These are phyloP conservation scores for Volvox reticuliferus DNA, from an alignment of 139 green algal genomes.

Conservation along the genomic window DNA sequence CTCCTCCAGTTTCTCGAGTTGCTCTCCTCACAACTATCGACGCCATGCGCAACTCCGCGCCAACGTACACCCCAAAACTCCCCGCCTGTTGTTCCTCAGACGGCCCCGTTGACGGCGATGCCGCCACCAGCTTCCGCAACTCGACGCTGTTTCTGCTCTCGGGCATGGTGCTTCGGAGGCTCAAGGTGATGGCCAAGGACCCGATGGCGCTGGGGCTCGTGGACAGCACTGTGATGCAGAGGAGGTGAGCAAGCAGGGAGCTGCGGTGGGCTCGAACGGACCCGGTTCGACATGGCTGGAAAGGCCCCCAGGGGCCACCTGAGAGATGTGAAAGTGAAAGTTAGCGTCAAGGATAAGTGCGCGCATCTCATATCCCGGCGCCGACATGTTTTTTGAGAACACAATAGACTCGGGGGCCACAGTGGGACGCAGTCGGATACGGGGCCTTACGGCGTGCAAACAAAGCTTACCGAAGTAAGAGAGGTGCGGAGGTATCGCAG, in stretches of 20 bases:
- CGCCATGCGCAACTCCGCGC: neutral
- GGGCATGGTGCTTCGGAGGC: constrained; percentile 31
- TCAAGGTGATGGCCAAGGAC: constrained; percentile 35
- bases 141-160: neutral
- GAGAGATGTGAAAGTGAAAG: no score
- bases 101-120: constrained; percentile 25
- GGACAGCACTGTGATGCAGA: constrained; percentile 29
- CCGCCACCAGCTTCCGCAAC: neutral
- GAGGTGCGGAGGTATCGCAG: no score
- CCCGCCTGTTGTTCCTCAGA: neutral
- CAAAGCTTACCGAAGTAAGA: no score
- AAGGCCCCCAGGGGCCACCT: no score
- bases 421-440: no score
- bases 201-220: neutral
- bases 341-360: no score
- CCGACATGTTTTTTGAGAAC: no score
- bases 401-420: no score
- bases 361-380: no score
- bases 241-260: constrained; percentile 9
- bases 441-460: no score
- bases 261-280: no score
- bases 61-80: neutral
- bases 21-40: neutral
- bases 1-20: neutral
- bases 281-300: no score